Conservation (phyloP, 129 eudicot species). For the Escallonia herrerae region DNA sequence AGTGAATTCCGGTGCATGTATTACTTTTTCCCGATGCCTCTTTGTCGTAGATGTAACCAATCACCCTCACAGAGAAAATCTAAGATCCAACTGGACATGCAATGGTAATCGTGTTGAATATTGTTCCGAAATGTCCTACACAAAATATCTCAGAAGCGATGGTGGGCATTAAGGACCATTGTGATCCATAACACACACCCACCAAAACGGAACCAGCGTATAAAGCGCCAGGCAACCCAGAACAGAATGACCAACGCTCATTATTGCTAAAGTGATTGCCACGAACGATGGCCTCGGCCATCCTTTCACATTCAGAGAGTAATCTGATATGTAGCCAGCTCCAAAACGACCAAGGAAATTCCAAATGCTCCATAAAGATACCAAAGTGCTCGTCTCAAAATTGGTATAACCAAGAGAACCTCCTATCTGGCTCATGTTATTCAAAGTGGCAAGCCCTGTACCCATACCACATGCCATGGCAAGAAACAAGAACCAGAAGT, state of each 20-base stretch:
- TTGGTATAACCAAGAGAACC: slow-evolving; percentile 58
- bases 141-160: slow-evolving; percentile 80
- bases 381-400: slow-evolving; percentile 49
- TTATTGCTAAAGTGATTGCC: slow-evolving; percentile 51
- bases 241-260: slow-evolving; percentile 64
- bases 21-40: slow-evolving; percentile 35
- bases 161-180: slow-evolving; percentile 82
- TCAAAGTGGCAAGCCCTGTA: slow-evolving; percentile 70
- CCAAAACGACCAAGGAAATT: slow-evolving; percentile 93
- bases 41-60: slow-evolving; percentile 63
- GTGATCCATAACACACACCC: slow-evolving; percentile 80
- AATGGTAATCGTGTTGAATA: slow-evolving; percentile 63
- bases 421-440: slow-evolving; percentile 77
- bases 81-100: slow-evolving; percentile 84
- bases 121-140: slow-evolving; percentile 69
- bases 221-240: slow-evolving; percentile 62
- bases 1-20: slow-evolving; percentile 52
- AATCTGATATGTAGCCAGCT: slow-evolving; percentile 77
- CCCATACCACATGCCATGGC: slow-evolving; percentile 74
- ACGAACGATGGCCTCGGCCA: slow-evolving; percentile 74
- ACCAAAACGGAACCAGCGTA: slow-evolving; percentile 59
- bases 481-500: slow-evolving; percentile 76
- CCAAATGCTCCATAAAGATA: slow-evolving; percentile 91
- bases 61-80: slow-evolving; percentile 61
- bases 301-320: slow-evolving; percentile 41